A percentile compares a stretch with the other conserved stretches of the same genome.
Conservation (phyloP, 169 alveolate genomes). For the Babesia ovis region DNA sequence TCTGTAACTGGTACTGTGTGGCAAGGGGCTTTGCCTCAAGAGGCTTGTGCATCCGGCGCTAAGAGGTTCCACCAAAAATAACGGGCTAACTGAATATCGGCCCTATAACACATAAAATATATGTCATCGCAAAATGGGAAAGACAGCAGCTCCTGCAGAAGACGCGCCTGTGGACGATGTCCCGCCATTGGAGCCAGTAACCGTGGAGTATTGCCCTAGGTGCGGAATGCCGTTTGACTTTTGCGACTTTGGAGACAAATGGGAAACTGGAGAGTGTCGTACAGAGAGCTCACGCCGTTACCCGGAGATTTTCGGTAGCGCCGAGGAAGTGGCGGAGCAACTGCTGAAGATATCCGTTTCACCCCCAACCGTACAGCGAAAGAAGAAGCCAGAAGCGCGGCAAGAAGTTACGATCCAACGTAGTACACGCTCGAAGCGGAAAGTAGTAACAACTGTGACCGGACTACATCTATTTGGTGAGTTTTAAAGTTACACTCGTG, state of each 20-base stretch:
- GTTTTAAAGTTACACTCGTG: not conserved
- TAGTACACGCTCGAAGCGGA: slow-evolving; percentile 80
- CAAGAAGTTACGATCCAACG: slow-evolving; percentile 76
- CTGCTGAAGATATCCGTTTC: slow-evolving; percentile 16
- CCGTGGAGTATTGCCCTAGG: slow-evolving; percentile 63
- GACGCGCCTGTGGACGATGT: slow-evolving; percentile 20
- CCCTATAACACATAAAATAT: not conserved
- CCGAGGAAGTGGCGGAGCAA: slow-evolving; percentile 29
- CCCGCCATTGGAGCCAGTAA: slow-evolving; percentile 35
- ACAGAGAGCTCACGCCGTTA: slow-evolving; percentile 70
- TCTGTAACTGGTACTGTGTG: not conserved
- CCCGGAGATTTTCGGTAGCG: slow-evolving; percentile 67
- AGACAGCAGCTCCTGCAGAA: slow-evolving; percentile 3
- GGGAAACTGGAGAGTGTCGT: slow-evolving; percentile 72
- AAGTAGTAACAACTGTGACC: slow-evolving; percentile 81
- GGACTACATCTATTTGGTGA: slow-evolving; percentile 83
- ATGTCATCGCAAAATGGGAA: slow-evolving; percentile 28
- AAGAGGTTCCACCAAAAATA: too few relatives aligned
- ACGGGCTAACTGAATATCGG: too few relatives aligned
- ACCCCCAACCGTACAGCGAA: slow-evolving; percentile 6
- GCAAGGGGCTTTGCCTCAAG: not conserved
- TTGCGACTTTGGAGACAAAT: slow-evolving; percentile 83
- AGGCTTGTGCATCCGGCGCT: not conserved
- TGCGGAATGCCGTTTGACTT: slow-evolving; percentile 87
- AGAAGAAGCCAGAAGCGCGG: slow-evolving; percentile 40